Evolutionary conservation across 2,329 filamentous ascomycete genomes (phyloP), one percentile per base, ranked within the genome.

Genomic region (Phialemoniopsis sp.): DNA sequence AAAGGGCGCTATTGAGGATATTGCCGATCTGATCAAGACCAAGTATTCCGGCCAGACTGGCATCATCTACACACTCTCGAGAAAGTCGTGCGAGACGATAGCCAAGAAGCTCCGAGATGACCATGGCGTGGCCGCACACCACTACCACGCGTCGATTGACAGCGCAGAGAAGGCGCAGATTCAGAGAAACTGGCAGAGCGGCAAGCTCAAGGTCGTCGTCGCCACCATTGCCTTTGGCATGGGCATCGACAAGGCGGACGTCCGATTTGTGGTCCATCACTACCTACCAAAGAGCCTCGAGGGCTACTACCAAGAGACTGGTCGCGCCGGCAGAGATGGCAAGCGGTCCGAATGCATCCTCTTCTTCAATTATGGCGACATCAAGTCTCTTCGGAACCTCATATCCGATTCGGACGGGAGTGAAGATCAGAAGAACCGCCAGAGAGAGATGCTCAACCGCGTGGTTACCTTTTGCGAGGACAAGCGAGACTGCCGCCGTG

Each of bases 221-320:
- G 94, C 93, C 15, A 98, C 93, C 0, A 97, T 98, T 59, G 93
- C 93, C 17, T 98, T 98, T 57, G 93, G 93, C 7, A 98, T 98
- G 93, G 93, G 93, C n/a, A 98, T 98, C 48, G 93, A 98, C 68
- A 98, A 98, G 60, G 80, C 90, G 1, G 86, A 98, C 58, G 93
- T 98, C 35, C 86, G 93, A 19, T 98, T 95, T 58, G 93, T 98
- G 28, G 88, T 98, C 31, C 94, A 98, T 56, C 85, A 95, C 53
- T 87, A 82, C 32, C 73, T 98, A 6, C 93, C 93, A 2, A 97
- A 98, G 63, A 96, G 89, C 52, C 68, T 98, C 39, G 93, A 98
- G 64, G 93, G 93, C 1, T 98, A 98, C 60, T 98, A 98, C 56
- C 93, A 98, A 58, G 93, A 98, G 61, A 98, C 93, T 33, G 93